Conservation (phyloP, 257 asterid species). For the Solanum clarkiae region DNA sequence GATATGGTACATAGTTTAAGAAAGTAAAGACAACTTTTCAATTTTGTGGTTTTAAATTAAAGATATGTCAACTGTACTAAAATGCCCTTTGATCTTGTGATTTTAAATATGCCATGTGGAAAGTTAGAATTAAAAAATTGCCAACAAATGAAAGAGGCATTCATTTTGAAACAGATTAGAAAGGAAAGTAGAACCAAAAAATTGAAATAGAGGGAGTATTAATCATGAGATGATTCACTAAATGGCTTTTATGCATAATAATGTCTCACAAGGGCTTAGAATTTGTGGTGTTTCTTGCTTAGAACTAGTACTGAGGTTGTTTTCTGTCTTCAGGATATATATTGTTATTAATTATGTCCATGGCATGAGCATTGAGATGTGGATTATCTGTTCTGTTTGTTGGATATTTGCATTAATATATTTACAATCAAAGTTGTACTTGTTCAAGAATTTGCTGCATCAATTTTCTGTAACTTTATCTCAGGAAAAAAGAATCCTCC, state of each 20-base stretch:
- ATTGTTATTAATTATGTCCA: neutral
- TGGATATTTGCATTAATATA: neutral
- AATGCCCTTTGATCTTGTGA: neutral
- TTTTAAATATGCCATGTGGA: neutral
- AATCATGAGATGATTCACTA: neutral
- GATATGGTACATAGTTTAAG: neutral
- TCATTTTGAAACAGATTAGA: neutral
- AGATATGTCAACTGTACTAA: neutral
- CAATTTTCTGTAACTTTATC: neutral
- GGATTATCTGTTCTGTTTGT: neutral
- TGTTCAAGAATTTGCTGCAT: neutral
- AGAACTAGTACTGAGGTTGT: neutral
- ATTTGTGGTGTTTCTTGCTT: neutral
- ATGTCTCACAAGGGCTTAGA: neutral
- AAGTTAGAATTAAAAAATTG: neutral
- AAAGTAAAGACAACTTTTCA: neutral
- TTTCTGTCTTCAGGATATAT: neutral
- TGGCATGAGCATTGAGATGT: neutral
- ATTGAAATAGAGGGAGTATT: neutral
- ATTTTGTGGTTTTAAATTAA: neutral
- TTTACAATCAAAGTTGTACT: neutral
- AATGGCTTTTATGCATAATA: neutral
- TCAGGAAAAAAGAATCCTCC: neutral
- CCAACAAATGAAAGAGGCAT: neutral
- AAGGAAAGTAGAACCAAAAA: neutral